Evolutionary conservation across 2,329 filamentous ascomycete genomes (phyloP).

Genomic region (Rasamsonia emersonii): DNA sequence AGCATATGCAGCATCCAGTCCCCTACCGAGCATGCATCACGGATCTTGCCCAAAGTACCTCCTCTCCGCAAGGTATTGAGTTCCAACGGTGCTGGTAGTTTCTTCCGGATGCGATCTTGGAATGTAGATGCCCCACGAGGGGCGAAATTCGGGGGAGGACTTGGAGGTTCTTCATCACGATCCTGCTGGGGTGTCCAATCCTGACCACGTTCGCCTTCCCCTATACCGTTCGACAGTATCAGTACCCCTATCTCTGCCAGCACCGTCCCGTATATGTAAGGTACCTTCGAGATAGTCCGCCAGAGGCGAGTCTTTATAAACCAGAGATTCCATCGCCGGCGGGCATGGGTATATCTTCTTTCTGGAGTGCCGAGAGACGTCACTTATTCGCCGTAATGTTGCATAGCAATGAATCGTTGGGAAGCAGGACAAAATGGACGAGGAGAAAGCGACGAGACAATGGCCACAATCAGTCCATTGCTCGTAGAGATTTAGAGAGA

Average conservation of each 20-base stretch:
- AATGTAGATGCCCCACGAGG: conserved; percentile 43
- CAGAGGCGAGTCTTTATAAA: conserved; percentile 79
- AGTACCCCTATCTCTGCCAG: conserved; percentile 6
- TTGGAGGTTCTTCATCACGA: conserved; percentile 19
- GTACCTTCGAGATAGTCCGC: conserved; percentile 83
- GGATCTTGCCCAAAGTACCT: conserved; percentile 30
- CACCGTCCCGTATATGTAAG: conserved; percentile 20
- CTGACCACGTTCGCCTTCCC: conserved; percentile 37
- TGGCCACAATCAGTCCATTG: no score
- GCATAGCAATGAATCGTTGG: no score
- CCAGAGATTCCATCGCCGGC: conserved; percentile 69
- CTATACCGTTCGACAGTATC: conserved; percentile 20
- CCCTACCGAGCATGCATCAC: conserved; percentile 41
- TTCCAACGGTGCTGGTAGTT: conserved; percentile 41
- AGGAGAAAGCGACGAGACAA: no score
- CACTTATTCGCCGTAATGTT: no score
- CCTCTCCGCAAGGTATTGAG: conserved; percentile 21
- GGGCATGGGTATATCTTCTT: conserved; percentile 16
- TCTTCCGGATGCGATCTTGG: conserved; percentile 40
- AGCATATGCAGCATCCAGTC: neutral
- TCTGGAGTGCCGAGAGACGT: no score
- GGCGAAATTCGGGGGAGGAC: conserved; percentile 36
- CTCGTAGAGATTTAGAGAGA: no score
- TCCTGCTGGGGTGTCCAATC: conserved; percentile 27
- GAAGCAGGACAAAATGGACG: no score